Percentiles rank a stretch among this genome's conserved stretches.
Conservation (phyloP, 2,329 filamentous ascomycete species). For the Trichophyton schoenleinii region DNA sequence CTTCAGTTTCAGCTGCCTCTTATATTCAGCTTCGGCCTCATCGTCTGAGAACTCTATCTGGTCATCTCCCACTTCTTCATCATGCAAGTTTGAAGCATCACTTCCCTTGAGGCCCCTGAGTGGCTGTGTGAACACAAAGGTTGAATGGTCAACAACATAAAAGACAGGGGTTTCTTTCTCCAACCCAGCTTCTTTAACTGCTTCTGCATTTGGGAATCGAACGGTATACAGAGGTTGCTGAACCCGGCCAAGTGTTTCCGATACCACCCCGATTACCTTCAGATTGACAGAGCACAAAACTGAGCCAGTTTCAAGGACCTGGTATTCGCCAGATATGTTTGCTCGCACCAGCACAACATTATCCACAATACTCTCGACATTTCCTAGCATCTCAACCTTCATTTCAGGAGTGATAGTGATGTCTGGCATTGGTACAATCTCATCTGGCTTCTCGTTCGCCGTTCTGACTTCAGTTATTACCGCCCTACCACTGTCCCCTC, state of each 20-base stretch:
- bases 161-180: conserved; percentile 58
- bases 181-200: conserved; percentile 56
- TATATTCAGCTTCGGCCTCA: conserved; percentile 79
- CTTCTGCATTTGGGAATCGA: conserved; percentile 55
- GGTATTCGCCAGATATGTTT: conserved; percentile 64
- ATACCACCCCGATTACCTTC: conserved; percentile 65
- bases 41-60: conserved; percentile 96
- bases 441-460: conserved; percentile 62
- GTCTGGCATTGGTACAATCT: conserved; percentile 58
- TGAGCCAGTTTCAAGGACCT: conserved; percentile 73
- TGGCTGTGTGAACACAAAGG: conserved; percentile 74
- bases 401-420: conserved; percentile 65
- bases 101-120: conserved; percentile 71
- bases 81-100: conserved; percentile 87
- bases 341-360: conserved; percentile 69
- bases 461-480: conserved; percentile 51
- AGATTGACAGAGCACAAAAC: conserved; percentile 68
- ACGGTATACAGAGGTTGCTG: conserved; percentile 78
- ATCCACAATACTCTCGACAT: conserved; percentile 64
- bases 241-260: conserved; percentile 75
- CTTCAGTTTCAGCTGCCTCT: conserved; percentile 55
- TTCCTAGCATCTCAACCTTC: conserved; percentile 62
- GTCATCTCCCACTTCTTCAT: conserved; percentile 75
- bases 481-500: conserved; percentile 43
- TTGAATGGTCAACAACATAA: conserved; percentile 67